Evolutionary conservation across 495 filamentous ascomycete genomes (phyloP).

Genomic region (Lentithecium fluviatile): DNA sequence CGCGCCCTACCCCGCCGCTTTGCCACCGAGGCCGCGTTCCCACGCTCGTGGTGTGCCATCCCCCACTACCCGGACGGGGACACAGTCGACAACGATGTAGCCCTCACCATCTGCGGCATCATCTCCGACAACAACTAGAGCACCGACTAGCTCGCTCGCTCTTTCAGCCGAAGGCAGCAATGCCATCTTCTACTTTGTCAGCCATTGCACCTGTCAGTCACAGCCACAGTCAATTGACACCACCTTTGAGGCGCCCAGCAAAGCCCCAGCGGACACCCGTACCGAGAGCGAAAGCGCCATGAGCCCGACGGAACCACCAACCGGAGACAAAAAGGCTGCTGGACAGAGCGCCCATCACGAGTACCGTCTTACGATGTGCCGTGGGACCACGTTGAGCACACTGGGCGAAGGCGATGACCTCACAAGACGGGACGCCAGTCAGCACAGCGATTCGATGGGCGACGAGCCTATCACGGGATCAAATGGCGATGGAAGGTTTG

Average conservation of each 20-base stretch:
- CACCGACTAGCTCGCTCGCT: conserved; percentile 8
- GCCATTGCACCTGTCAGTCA: conserved; percentile 9
- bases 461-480: too few species aligned
- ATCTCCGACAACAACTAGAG: conserved; percentile 15
- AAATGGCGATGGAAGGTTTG: too few species aligned
- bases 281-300: neutral
- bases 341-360: neutral
- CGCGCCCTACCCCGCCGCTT: conserved; percentile 9
- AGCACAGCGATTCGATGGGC: too few species aligned
- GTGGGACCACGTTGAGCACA: too few species aligned
- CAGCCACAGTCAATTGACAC: too few species aligned
- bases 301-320: neutral
- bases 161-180: conserved; percentile 8
- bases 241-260: neutral
- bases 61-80: conserved; percentile 13
- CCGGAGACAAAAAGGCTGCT: neutral
- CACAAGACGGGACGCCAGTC: too few species aligned
- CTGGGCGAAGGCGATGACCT: too few species aligned
- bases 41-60: too few species aligned
- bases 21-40: neutral
- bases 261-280: neutral
- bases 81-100: conserved; percentile 18
- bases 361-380: neutral
- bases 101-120: conserved; percentile 19
- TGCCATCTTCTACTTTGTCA: conserved; percentile 14